Evolutionary conservation across 1,284 basidiomycete genomes (phyloP).

Genomic region (Cronartium quercuum): DNA sequence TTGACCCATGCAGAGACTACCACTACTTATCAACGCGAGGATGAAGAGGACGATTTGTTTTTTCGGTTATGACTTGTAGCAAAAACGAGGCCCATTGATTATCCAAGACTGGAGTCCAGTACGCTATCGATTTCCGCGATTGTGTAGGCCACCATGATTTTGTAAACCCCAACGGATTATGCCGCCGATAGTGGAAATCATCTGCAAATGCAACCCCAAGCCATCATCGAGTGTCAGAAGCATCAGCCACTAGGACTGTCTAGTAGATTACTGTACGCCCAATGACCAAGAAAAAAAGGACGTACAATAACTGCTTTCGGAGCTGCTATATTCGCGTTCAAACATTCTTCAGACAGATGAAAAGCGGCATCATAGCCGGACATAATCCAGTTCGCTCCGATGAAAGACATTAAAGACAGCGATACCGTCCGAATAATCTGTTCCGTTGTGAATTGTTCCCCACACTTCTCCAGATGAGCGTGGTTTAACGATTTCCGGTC

Average conservation of each 20-base stretch:
- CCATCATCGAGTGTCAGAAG: too few relatives aligned
- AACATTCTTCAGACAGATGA: conserved; percentile 68
- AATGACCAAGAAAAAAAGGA: conserved; percentile 54
- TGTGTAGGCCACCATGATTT: conserved; percentile 61
- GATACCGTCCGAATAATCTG: conserved; percentile 61
- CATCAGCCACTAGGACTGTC: background rate
- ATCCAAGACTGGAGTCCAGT: conserved; percentile 55
- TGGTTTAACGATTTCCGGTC: conserved; percentile 58
- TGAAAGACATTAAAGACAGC: conserved; percentile 64
- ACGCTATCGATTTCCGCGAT: conserved; percentile 58
- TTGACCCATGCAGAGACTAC: conserved; percentile 63
- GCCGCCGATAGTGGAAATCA: conserved; percentile 44
- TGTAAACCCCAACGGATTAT: conserved; percentile 61
- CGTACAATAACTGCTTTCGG: conserved; percentile 69
- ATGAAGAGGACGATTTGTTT: conserved; percentile 61
- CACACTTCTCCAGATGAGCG: conserved; percentile 64
- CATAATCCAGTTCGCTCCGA: conserved; percentile 68
- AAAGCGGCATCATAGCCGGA: conserved; percentile 72
- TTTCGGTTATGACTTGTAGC: conserved; percentile 60
- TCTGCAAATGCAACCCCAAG: too few relatives aligned
- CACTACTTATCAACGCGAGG: conserved; percentile 61
- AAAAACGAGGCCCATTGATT: conserved; percentile 67
- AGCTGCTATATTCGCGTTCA: conserved; percentile 61
- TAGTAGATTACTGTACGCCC: conserved; percentile 41
- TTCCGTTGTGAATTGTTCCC: conserved; percentile 63